Evolutionary conservation across 768 basidiomycete genomes (phyloP), one percentile per base, ranked within the genome.

Genomic region (Gelatoporia subvermispora): DNA sequence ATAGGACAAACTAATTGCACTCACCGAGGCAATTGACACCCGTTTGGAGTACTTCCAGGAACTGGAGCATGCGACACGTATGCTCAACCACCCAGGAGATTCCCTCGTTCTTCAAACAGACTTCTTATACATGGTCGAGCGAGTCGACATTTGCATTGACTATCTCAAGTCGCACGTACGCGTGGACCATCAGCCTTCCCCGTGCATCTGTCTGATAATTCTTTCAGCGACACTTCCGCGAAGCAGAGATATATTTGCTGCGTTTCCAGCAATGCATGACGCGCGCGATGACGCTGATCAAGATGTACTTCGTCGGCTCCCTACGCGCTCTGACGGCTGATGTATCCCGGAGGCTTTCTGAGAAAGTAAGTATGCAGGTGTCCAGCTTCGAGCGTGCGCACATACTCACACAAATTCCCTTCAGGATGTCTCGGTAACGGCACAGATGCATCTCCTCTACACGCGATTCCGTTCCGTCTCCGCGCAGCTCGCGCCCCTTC

Each of bases 201-300:
- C 17, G 45, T 36, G 2, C 20, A 20, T 8, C 24, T 38, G 43
- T 3, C 43, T 23, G 35, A 2, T 17, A 45, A 45, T 48, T 18
- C 4, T 21, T 11, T 16, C 58, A 98, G 93, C 81, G 91, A 54
- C 84, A 93, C 64, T 99, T 85, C 69, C 79, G 79, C 55, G 96
- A 98, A 70, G 84, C 93, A 8, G 93, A 97, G 58, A 73, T 99
- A 17, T 97, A 96, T 65, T 72, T 96, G n/a, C 76, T 99, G 24
- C 84, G 96, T 20, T 98, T 94, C 68, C 95, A 96, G 60, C 96
- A 99, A 67, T 99, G 96, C 64, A 87, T 98, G 80, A 96, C 93
- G 0, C 82, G 96, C 22, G 88, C 92, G 9, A 97, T 98, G 95
- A 98, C 94, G 0, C 77, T 99, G 38, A 91, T 98, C 71, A 95